A percentile compares a stretch with the other conserved stretches of the same genome.
These are phyloP conservation scores for Apiospora kogelbergensis DNA, from an alignment of 2,329 filamentous ascomycete genomes.

Conservation along the genomic window DNA sequence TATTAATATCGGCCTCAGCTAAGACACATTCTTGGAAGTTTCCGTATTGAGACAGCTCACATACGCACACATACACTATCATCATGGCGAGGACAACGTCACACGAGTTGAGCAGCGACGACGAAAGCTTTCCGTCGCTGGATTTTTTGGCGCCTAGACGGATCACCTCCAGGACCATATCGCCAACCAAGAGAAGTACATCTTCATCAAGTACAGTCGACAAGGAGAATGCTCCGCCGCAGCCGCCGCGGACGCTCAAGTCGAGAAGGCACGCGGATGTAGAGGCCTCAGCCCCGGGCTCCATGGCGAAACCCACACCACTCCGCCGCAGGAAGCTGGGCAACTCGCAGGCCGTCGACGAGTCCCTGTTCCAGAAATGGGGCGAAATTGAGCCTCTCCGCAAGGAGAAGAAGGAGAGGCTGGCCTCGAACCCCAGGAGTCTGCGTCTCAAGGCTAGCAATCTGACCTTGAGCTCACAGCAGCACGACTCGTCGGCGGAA, in stretches of 20 bases:
- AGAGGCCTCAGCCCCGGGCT: conserved; percentile 4
- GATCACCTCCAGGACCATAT: conserved; percentile 2
- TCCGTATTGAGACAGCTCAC: neutral
- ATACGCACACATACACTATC: neutral
- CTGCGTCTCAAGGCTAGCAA: conserved; percentile 13
- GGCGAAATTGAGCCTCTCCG: conserved; percentile 12
- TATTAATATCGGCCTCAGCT: neutral
- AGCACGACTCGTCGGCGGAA: neutral
- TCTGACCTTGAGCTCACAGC: conserved; percentile 9
- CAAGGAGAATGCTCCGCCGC: conserved; percentile 7
- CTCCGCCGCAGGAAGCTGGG: conserved; percentile 30
- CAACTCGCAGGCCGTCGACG: conserved; percentile 23
- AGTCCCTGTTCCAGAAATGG: conserved; percentile 29
- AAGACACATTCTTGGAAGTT: neutral
- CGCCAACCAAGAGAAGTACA: neutral
- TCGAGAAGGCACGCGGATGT: neutral
- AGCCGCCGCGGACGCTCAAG: conserved; percentile 5
- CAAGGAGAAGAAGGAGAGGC: conserved; percentile 9
- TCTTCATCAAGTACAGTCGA: neutral
- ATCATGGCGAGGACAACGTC: conserved; percentile 1
- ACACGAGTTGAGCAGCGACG: neutral
- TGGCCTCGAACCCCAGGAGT: conserved; percentile 12
- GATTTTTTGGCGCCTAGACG: neutral
- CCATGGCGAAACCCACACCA: conserved; percentile 22
- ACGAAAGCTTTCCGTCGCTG: conserved; percentile 2